Evolutionary conservation across 1,139 yeast species (phyloP).

Genomic region (Blastobotrys elegans): DNA sequence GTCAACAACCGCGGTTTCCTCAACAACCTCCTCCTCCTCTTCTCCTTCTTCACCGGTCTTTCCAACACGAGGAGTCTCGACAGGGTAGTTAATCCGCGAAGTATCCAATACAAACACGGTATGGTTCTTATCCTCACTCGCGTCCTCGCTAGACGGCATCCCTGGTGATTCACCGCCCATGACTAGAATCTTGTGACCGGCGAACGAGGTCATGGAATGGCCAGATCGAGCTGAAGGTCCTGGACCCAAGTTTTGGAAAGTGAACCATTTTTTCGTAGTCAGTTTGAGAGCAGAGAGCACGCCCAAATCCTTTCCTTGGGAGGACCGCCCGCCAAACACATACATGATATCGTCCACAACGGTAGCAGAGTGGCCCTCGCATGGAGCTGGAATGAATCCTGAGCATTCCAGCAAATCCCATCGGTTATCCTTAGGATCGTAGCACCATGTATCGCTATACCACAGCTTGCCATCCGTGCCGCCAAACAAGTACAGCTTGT

Average conservation of each 20-base stretch:
- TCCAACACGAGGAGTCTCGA: constrained; percentile 19
- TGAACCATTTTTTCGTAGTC: constrained; percentile 67
- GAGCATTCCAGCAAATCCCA: constrained; percentile 54
- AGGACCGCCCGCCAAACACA: constrained; percentile 85
- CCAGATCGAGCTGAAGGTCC: constrained; percentile 89
- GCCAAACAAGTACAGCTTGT: constrained; percentile 87
- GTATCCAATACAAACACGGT: constrained; percentile 40
- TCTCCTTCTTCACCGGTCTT: neutral
- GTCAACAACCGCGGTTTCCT: neutral
- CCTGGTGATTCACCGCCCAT: constrained; percentile 78
- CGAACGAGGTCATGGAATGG: constrained; percentile 79
- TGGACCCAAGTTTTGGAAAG: constrained; percentile 49
- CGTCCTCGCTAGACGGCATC: constrained; percentile 22
- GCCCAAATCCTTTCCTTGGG: constrained; percentile 65
- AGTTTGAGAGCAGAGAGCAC: constrained; percentile 74
- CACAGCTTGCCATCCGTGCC: constrained; percentile 78
- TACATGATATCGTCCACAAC: constrained; percentile 75
- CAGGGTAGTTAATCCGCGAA: constrained; percentile 36
- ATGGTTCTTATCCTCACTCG: constrained; percentile 28
- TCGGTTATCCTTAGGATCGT: constrained; percentile 59
- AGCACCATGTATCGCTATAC: constrained; percentile 76
- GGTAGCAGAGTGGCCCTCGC: constrained; percentile 88
- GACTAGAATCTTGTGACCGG: constrained; percentile 63
- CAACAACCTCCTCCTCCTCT: neutral
- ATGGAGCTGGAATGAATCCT: constrained; percentile 74